These are phyloP conservation scores for Pistacia atlantica DNA, from an alignment of 345 rosid genomes.

Conservation along the genomic window DNA sequence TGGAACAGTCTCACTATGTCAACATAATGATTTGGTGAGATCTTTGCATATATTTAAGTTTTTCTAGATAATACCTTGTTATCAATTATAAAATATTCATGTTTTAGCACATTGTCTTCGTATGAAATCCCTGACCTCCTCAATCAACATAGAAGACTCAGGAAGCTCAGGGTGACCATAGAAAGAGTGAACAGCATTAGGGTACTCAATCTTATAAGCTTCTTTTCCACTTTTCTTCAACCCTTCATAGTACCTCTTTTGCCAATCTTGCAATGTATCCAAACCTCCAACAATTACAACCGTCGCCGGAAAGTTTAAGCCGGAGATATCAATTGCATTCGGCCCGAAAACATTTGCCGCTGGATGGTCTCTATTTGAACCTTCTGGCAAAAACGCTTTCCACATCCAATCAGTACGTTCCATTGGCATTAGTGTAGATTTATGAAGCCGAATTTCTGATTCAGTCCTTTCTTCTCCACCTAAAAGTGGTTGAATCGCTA, in stretches of 20 bases:
- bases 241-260: slow-evolving; percentile 31
- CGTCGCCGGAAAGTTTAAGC: slow-evolving; percentile 15
- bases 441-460: slow-evolving; percentile 17
- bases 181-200: slow-evolving; percentile 14
- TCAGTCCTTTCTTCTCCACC: slow-evolving; percentile 37
- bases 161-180: slow-evolving; percentile 31
- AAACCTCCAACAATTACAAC: slow-evolving; percentile 16
- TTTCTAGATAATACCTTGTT: too few species aligned
- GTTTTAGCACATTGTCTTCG: slow-evolving; percentile 6
- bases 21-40: too few species aligned
- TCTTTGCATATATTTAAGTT: too few species aligned
- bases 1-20: too few species aligned
- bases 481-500: slow-evolving; percentile 34
- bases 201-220: slow-evolving; percentile 16
- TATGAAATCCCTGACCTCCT: slow-evolving; percentile 26
- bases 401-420: slow-evolving; percentile 10
- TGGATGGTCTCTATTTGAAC: slow-evolving; percentile 15
- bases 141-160: slow-evolving; percentile 24
- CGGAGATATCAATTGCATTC: slow-evolving; percentile 8
- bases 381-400: slow-evolving; percentile 25
- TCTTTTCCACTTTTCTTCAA: slow-evolving; percentile 29
- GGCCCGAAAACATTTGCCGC: slow-evolving; percentile 6
- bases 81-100: too few species aligned
- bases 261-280: slow-evolving; percentile 41
- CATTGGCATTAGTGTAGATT: slow-evolving; percentile 11